Conservation (phyloP, 2,329 filamentous ascomycete genomes). For the Dactylellina haptotyla region DNA sequence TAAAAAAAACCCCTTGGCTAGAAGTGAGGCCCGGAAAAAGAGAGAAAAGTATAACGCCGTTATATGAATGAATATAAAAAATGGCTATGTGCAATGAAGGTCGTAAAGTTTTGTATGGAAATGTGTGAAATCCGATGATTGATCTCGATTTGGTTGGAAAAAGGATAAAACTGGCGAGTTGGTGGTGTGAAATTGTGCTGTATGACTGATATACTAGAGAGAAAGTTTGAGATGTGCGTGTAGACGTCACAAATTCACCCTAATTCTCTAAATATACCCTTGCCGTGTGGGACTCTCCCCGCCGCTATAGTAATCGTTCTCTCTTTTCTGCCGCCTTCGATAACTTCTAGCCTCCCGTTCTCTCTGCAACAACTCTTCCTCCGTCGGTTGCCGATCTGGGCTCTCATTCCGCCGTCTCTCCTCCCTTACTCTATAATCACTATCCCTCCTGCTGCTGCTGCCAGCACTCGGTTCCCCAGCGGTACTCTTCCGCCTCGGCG, state of each 20-base stretch:
- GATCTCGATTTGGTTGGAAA: no score
- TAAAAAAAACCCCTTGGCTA: background rate
- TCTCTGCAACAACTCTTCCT: slow-evolving; percentile 36
- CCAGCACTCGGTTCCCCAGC: background rate
- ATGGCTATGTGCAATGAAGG: slow-evolving; percentile 23
- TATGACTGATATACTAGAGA: no score
- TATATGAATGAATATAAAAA: background rate
- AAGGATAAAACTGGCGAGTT: no score
- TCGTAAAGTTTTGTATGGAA: slow-evolving; percentile 7
- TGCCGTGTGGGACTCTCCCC: slow-evolving; percentile 32
- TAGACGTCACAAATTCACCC: background rate
- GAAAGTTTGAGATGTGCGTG: background rate
- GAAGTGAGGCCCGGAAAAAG: background rate
- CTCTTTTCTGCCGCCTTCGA: slow-evolving; percentile 40
- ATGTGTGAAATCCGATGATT: background rate
- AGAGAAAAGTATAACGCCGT: slow-evolving; percentile 10
- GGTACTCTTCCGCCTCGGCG: slow-evolving; percentile 3
- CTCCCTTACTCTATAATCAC: slow-evolving; percentile 35
- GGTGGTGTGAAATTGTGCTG: no score
- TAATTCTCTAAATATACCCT: slow-evolving; percentile 28
- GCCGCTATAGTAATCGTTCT: slow-evolving; percentile 48
- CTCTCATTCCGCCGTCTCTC: slow-evolving; percentile 37
- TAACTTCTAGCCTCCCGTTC: slow-evolving; percentile 46
- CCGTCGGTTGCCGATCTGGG: slow-evolving; percentile 21
- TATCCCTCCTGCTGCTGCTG: slow-evolving; percentile 12